Evolutionary conservation across 306 rosid genomes (phyloP), one percentile per base, ranked within the genome.

Genomic region (Oxytropis ochrocephala): DNA sequence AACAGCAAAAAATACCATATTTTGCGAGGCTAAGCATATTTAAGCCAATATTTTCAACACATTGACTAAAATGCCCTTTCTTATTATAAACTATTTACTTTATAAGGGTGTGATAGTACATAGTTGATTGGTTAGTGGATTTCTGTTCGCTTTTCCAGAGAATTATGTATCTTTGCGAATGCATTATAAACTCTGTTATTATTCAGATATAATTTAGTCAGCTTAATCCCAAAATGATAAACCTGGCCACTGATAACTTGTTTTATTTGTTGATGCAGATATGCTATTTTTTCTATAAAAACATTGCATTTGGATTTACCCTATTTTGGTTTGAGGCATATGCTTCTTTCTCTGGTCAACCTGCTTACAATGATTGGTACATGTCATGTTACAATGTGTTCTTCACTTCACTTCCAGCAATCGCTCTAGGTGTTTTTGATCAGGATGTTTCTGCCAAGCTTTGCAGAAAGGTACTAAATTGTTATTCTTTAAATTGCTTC

Each of bases 281-380:
- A 80, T 92, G 97, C 79, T 92, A 92, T 80, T 92, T 92, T 84
- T 92, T 92, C 89, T 92, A 92, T 70, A 92, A 92, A 83, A 92
- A 92, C 85, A 81, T 92, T 53, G 65, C 91, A 52, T 92, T 92
- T 53, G 96, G 97, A 67, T 89, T 92, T 60, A 89, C 96, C 75
- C 75, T 92, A 33, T 92, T 92, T 79, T 92, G 97, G 97, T 89
- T 79, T 35, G 97, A 92, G 81, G 90, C 95, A 5, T 85, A 82
- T 76, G 87, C 96, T 62, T 87, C 96, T 38, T 92, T 92, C 78
- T 92, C 92, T 5, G 95, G 96, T 27, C 89, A 85, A 78, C 62
- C 97, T 13, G 96, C 92, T 0, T 92, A 92, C 73, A 89, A 92
- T 7, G 96, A 92, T 78, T 92, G 96, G 96, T 92, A 91, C 80